Conservation (phyloP, 2,329 filamentous ascomycete genomes). For the Coniochaeta sp. region DNA sequence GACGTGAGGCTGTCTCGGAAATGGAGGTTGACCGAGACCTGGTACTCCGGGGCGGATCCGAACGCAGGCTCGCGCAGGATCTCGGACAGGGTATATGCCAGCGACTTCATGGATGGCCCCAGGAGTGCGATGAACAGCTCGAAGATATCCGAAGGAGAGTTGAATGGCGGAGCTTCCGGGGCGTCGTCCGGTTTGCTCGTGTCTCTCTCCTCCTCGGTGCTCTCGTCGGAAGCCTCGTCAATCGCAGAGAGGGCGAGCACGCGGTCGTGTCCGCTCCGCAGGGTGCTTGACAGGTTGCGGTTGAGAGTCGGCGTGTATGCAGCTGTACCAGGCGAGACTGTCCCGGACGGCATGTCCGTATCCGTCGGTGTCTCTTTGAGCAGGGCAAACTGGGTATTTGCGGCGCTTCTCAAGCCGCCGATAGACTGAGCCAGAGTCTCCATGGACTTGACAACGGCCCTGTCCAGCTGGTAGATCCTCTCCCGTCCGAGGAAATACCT, state of each 20-base stretch:
- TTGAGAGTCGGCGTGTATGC: constrained; percentile 20
- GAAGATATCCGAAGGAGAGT: constrained; percentile 76
- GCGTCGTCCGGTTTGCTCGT: neutral
- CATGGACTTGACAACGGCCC: constrained; percentile 73
- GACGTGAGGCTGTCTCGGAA: constrained; percentile 74
- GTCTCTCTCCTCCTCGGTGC: constrained; percentile 34
- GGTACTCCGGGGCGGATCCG: constrained; percentile 55
- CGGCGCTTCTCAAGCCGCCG: constrained; percentile 82
- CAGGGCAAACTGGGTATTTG: constrained; percentile 80
- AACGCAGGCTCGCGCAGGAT: constrained; percentile 86
- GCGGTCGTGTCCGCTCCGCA: constrained; percentile 35
- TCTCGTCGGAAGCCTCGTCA: constrained; percentile 54
- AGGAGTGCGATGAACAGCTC: constrained; percentile 81
- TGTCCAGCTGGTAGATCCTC: constrained; percentile 69
- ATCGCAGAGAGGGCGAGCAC: constrained; percentile 49
- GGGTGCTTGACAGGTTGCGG: constrained; percentile 19
- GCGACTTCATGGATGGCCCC: constrained; percentile 90
- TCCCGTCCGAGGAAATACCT: constrained; percentile 78
- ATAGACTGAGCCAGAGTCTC: constrained; percentile 82
- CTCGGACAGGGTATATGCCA: constrained; percentile 85
- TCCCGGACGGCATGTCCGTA: constrained; percentile 21
- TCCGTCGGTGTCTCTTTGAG: constrained; percentile 51
- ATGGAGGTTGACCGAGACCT: constrained; percentile 69
- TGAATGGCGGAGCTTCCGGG: constrained; percentile 25
- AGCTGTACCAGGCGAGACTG: constrained; percentile 22